Percentiles rank a stretch among this genome's conserved stretches.
These are phyloP conservation scores for Rhizopus stolonifer DNA, from an alignment of 371 early-diverging fungal genomes.

Conservation along the genomic window DNA sequence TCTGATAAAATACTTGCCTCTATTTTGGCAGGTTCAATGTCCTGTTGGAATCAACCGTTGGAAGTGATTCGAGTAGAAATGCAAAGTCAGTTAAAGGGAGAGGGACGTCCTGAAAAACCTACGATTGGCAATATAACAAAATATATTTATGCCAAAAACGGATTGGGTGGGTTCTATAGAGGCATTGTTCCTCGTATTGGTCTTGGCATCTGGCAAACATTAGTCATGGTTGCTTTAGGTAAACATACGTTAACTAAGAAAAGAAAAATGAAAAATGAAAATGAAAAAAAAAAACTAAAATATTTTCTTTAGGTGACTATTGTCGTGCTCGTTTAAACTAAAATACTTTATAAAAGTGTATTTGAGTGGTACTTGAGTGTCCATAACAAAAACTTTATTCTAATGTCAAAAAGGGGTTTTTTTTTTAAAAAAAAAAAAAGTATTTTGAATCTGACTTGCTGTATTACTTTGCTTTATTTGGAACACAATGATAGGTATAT, in stretches of 20 bases:
- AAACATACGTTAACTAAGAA: too few relatives aligned
- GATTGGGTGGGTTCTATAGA: conserved; percentile 89
- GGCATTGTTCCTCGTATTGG: conserved; percentile 90
- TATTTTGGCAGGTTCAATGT: conserved; percentile 84
- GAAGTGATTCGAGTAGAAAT: conserved; percentile 97
- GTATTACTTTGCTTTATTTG: too few relatives aligned
- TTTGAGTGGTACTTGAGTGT: too few relatives aligned
- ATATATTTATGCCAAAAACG: conserved; percentile 89
- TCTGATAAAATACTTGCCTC: conserved; percentile 73
- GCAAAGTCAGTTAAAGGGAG: conserved; percentile 86
- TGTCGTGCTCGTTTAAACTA: conserved; percentile 20
- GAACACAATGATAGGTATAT: too few relatives aligned
- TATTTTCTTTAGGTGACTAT: conserved; percentile 16
- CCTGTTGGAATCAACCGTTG: conserved; percentile 96
- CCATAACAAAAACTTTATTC: too few relatives aligned
- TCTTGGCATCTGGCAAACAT: conserved; percentile 90
- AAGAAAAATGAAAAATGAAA: neutral
- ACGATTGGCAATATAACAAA: conserved; percentile 80
- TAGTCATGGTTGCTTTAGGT: conserved; percentile 94
- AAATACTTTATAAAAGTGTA: neutral
- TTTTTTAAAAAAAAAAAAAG: too few relatives aligned
- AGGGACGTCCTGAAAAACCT: conserved; percentile 86
- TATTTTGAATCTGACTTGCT: too few relatives aligned
- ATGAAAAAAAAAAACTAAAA: neutral
- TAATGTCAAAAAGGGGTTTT: too few relatives aligned